These are phyloP conservation scores for Staphylotrichum tortipilum DNA, from an alignment of 495 filamentous ascomycete species.

Conservation along the genomic window DNA sequence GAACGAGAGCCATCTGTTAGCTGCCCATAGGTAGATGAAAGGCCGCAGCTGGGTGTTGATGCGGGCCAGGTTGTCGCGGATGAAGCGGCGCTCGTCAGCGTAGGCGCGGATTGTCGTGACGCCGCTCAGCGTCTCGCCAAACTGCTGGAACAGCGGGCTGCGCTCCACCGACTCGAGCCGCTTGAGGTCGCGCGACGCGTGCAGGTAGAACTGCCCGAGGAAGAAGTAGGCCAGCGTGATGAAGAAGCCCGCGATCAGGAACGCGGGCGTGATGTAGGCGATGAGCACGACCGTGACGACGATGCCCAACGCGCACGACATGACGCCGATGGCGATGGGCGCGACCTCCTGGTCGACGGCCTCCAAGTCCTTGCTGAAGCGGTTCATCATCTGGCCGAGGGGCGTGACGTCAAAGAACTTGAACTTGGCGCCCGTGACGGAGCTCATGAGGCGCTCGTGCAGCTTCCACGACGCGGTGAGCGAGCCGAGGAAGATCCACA, in stretches of 20 bases:
- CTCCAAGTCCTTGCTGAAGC: conserved; percentile 96
- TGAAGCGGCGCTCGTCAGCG: conserved; percentile 86
- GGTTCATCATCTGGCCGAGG: conserved; percentile 93
- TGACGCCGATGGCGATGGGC: conserved; percentile 65
- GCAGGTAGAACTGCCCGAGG: conserved; percentile 81
- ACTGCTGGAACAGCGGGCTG: conserved; percentile 95
- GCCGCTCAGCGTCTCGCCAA: conserved; percentile 90
- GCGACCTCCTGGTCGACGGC: conserved; percentile 94
- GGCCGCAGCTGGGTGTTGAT: conserved; percentile 90
- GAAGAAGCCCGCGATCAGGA: conserved; percentile 79
- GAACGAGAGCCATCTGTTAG: conserved; percentile 92
- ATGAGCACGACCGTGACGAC: conserved; percentile 89
- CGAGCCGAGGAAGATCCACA: conserved; percentile 85
- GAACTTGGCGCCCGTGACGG: conserved; percentile 82
- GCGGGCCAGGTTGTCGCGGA: conserved; percentile 79
- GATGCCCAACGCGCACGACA: conserved; percentile 52
- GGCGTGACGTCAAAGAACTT: conserved; percentile 98
- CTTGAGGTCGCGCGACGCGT: conserved; percentile 88
- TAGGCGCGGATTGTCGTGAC: conserved; percentile 98
- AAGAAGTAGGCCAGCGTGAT: conserved; percentile 76
- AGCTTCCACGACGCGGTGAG: conserved; percentile 80
- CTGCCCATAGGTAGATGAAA: conserved; percentile 95
- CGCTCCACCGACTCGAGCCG: conserved; percentile 88
- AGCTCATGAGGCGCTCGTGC: conserved; percentile 67
- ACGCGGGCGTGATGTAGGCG: conserved; percentile 81